These are phyloP conservation scores for Oryza rufipogon DNA, from an alignment of 176 grass and related monocot genomes.

Conservation along the genomic window DNA sequence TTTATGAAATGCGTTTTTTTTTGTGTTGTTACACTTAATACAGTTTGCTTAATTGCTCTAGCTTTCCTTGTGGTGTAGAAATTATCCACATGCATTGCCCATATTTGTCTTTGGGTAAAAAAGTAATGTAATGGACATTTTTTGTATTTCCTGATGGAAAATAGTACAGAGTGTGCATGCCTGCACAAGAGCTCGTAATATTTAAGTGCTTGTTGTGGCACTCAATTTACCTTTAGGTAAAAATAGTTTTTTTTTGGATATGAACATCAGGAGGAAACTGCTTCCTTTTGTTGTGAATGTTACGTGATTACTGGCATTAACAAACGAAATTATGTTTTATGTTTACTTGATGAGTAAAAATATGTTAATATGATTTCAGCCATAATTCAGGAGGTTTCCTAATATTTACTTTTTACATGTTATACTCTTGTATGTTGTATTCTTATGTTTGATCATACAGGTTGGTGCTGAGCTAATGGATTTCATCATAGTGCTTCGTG, in stretches of 20 bases:
- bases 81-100: background rate
- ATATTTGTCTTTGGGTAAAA: background rate
- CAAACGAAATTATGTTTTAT: conserved; percentile 1
- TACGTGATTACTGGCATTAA: background rate
- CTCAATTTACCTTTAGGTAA: background rate
- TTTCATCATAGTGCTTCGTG: conserved; percentile 87
- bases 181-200: background rate
- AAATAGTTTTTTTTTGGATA: conserved; percentile 8
- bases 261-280: background rate
- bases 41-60: background rate
- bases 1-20: background rate
- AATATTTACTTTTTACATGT: background rate
- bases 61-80: background rate
- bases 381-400: background rate
- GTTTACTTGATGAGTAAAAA: background rate
- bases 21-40: background rate
- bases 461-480: conserved; percentile 79
- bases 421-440: conserved; percentile 17
- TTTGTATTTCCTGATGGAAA: background rate
- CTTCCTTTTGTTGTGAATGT: conserved; percentile 4
- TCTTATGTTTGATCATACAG: conserved; percentile 46
- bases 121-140: background rate
- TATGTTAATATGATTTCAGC: background rate
- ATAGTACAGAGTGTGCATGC: background rate
- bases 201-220: background rate